Base-by-base conservation (phyloP, 352 stramenopile species). In the Plasmopara halstedii region DNA sequence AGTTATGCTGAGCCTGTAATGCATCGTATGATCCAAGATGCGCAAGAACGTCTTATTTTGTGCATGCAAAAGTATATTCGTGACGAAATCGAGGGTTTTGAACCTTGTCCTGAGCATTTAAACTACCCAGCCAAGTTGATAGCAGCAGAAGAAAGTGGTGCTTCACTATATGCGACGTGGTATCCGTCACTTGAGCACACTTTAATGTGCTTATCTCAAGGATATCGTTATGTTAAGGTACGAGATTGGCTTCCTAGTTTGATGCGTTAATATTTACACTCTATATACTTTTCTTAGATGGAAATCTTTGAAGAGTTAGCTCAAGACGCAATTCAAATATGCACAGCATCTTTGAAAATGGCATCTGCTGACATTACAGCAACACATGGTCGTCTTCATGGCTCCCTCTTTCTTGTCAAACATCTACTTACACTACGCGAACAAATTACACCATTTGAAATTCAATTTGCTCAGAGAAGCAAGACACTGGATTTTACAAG, bases 251-350 rank as follows among this genome's bases (percentile, higher is more conserved):
- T 29, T 4, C 11, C 3, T 29, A 29, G 11, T 29, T 10, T 1
- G 11, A 10, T 1, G 7, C 7, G 25, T 29, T 10, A 10, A 27
- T 11, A 32, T 33, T 35, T 25, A 41, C 21, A 18, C 8, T 27
- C 29, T 9, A 25, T 17, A 27, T 27, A 2, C n/a, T 3, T 15
- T 7, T 34, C 52, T 22, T 52, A 85, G 77, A 85, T 82, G 62
- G 70, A 89, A 42, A 89, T 93, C 37, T 93, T 93, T 26, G 76
- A 89, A 50, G 79, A 90, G 20, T 57, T 93, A 20, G 81, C 81
- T 1, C 81, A 90, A 49, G 81, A 93, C 18, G 81, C 78, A 8
- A 88, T 93, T 36, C 73, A 81, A 19, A 78, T 88, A 22, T 93
- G 78, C 42, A 83, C 78, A 0, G 73, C 62, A 23, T 85, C 81